A percentile compares a stretch with the other conserved stretches of the same genome.
Conservation (phyloP, 2,329 filamentous ascomycete species). For the Thelonectria discophora region DNA sequence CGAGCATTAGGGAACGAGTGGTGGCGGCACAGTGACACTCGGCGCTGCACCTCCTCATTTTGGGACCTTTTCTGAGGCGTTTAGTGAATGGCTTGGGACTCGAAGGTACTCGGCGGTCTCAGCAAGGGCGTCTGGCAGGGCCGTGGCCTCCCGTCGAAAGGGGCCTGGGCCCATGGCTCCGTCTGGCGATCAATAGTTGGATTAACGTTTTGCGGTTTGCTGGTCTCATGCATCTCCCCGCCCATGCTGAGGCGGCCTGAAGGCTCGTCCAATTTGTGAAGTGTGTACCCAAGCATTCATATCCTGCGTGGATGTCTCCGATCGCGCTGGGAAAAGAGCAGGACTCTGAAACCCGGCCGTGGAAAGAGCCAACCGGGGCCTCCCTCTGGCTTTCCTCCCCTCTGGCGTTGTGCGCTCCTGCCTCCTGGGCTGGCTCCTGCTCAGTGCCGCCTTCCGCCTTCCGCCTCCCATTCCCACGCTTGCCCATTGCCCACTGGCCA, state of each 20-base stretch:
- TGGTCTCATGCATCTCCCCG: constrained; percentile 3
- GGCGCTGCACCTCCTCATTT: constrained; percentile 15
- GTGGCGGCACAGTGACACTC: constrained; percentile 10
- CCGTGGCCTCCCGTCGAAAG: not conserved
- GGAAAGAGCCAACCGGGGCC: not conserved
- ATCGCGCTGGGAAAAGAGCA: not conserved
- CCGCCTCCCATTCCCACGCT: not conserved
- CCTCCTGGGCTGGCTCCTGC: no score
- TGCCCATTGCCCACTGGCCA: not conserved
- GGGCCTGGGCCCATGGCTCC: constrained; percentile 6
- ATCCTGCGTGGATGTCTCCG: not conserved
- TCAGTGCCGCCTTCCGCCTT: not conserved
- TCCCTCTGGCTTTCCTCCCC: not conserved
- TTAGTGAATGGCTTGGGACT: constrained; percentile 1
- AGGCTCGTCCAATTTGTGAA: no score
- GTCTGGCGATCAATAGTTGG: constrained; percentile 6
- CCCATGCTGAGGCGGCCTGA: not conserved
- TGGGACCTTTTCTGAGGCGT: not conserved
- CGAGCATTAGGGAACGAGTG: not conserved
- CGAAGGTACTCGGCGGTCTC: not conserved
- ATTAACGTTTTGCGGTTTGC: constrained; percentile 9
- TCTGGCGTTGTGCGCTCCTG: no score
- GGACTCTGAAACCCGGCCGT: not conserved
- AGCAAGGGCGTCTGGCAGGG: constrained; percentile 7
- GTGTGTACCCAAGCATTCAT: no score